These are phyloP conservation scores for Colletotrichum orchidophilum DNA, from an alignment of 2,329 filamentous ascomycete genomes.

Conservation along the genomic window DNA sequence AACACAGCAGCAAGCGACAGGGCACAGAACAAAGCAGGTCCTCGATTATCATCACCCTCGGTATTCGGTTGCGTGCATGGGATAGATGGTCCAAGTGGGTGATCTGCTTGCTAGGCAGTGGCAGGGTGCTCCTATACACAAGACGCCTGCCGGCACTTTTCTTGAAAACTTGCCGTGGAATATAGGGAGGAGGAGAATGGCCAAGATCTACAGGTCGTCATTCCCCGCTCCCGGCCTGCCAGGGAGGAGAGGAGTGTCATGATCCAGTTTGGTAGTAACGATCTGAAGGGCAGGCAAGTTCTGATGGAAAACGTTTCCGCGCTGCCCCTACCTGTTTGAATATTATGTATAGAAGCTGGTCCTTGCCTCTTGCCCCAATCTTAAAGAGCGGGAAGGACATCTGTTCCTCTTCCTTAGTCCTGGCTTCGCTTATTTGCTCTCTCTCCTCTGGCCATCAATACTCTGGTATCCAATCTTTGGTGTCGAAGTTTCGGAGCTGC, in stretches of 20 bases:
- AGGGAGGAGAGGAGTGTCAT: neutral
- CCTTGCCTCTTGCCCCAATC: neutral
- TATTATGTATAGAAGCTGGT: neutral
- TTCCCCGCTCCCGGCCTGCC: conserved; percentile 20
- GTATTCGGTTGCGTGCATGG: neutral
- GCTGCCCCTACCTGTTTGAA: neutral
- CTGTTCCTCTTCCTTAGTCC: neutral
- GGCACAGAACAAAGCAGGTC: neutral
- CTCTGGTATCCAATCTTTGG: neutral
- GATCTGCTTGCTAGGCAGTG: neutral
- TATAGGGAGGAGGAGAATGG: conserved; percentile 1
- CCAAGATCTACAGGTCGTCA: conserved; percentile 16
- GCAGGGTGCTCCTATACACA: neutral
- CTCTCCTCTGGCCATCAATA: neutral
- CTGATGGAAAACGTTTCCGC: neutral
- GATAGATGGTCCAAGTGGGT: neutral
- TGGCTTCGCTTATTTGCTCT: neutral
- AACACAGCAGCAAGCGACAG: neutral
- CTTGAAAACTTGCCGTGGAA: neutral
- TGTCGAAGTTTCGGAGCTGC: neutral
- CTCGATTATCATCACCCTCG: neutral
- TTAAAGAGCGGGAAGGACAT: neutral
- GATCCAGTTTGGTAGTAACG: neutral
- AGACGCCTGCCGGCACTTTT: conserved; percentile 4
- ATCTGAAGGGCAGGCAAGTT: neutral